These are phyloP conservation scores for Eragrostis curvula DNA, from an alignment of 176 grass and related monocot genomes.

Conservation along the genomic window DNA sequence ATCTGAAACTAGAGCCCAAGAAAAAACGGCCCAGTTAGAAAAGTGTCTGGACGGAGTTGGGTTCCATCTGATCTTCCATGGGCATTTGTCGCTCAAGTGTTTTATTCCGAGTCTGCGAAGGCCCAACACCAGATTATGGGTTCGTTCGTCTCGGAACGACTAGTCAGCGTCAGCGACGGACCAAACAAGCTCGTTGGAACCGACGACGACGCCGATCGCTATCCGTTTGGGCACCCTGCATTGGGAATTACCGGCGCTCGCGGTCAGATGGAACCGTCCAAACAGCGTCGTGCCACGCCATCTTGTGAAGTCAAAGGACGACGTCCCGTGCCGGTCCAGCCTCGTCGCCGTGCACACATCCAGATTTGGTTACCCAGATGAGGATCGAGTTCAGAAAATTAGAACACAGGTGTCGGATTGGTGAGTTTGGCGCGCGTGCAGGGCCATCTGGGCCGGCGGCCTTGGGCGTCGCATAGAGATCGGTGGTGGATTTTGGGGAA, in stretches of 20 bases:
- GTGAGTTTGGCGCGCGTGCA: constrained; percentile 26
- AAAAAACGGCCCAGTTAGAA: too few relatives aligned
- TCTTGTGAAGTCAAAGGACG: constrained; percentile 42
- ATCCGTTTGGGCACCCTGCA: constrained; percentile 36
- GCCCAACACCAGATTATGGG: neutral
- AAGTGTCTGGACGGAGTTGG: too few relatives aligned
- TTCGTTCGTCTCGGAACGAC: neutral
- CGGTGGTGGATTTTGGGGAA: constrained; percentile 46
- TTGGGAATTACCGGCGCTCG: constrained; percentile 48
- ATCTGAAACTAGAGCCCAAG: too few relatives aligned
- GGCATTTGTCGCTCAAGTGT: neutral
- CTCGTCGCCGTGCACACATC: neutral
- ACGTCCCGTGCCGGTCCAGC: neutral
- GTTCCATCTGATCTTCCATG: too few relatives aligned
- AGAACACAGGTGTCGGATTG: neutral
- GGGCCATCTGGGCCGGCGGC: neutral
- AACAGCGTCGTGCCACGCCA: constrained; percentile 25
- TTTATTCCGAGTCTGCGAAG: neutral
- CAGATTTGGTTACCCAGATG: constrained; percentile 26
- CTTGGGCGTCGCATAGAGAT: constrained; percentile 28
- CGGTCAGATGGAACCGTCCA: constrained; percentile 45
- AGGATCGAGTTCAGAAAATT: constrained; percentile 33
- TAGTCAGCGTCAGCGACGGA: neutral
- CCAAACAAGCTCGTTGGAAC: constrained; percentile 8
- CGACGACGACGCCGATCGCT: neutral